Evolutionary conservation across 129 eudicot genomes (phyloP).

Genomic region (Helianthus annuus): HanXRQr2.0-SUNRISE NC_035444.2:66132489-66132988

Average conservation of each 20-base stretch:
- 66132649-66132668: slow-evolving; percentile 13
- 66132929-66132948: neutral
- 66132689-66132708: neutral
- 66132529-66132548: slow-evolving; percentile 2
- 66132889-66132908: too few relatives aligned
- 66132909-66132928: neutral
- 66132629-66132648: neutral
- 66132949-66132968: neutral
- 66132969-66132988: neutral
- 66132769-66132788: slow-evolving; percentile 10
- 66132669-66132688: neutral
- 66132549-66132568: slow-evolving; percentile 18
- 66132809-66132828: too few relatives aligned
- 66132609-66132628: slow-evolving; percentile 7
- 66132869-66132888: too few relatives aligned
- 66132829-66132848: too few relatives aligned
- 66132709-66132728: slow-evolving; percentile 4
- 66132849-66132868: too few relatives aligned
- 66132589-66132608: neutral
- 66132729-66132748: slow-evolving; percentile 7
- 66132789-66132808: neutral
- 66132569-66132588: slow-evolving; percentile 8
- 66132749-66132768: neutral
- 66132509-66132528: neutral
- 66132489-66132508: too few relatives aligned